A percentile compares a stretch with the other conserved stretches of the same genome.
phyloP scores from a whole-genome alignment of 2,329 filamentous ascomycete genomes.

The Aureobasidium sp. region DNA sequence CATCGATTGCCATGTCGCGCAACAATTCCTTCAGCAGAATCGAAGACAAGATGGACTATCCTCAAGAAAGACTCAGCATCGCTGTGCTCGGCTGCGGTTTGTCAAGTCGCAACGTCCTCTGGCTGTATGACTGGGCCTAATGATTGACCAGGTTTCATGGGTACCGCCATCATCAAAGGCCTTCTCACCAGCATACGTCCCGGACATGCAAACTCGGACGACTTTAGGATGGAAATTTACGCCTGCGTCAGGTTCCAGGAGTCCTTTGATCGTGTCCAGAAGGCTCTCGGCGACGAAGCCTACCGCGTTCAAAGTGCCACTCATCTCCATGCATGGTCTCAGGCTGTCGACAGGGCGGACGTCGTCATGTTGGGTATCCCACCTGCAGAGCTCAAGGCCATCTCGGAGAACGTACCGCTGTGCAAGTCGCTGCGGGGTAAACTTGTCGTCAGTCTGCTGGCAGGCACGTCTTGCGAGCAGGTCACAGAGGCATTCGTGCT shows the following conservation, averaged over 20 bases:
- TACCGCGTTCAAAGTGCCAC: not conserved
- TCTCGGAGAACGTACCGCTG: conserved; percentile 15
- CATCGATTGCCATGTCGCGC: too few species aligned
- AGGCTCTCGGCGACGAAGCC: not conserved
- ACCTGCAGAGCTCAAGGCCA: conserved; percentile 17
- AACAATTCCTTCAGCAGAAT: too few species aligned
- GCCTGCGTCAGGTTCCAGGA: conserved; percentile 10
- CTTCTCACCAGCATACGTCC: conserved; percentile 7
- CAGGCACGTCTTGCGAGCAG: conserved; percentile 19
- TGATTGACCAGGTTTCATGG: conserved; percentile 20
- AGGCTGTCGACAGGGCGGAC: conserved; percentile 17
- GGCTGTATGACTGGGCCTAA: not conserved
- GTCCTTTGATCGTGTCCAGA: not conserved
- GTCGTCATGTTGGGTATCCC: conserved; percentile 21
- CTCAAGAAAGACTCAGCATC: not conserved
- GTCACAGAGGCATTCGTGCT: conserved; percentile 11
- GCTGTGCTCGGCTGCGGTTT: conserved; percentile 1
- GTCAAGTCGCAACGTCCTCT: not conserved
- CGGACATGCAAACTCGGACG: not conserved
- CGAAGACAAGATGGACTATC: not conserved
- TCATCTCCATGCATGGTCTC: not conserved
- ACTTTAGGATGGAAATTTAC: not conserved
- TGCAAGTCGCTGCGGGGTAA: conserved; percentile 18
- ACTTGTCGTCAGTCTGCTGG: conserved; percentile 21
- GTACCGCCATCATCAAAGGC: conserved; percentile 21